Evolutionary conservation across 148 eudicot genomes (phyloP).

Genomic region (Vaccinium corymbosum): DNA sequence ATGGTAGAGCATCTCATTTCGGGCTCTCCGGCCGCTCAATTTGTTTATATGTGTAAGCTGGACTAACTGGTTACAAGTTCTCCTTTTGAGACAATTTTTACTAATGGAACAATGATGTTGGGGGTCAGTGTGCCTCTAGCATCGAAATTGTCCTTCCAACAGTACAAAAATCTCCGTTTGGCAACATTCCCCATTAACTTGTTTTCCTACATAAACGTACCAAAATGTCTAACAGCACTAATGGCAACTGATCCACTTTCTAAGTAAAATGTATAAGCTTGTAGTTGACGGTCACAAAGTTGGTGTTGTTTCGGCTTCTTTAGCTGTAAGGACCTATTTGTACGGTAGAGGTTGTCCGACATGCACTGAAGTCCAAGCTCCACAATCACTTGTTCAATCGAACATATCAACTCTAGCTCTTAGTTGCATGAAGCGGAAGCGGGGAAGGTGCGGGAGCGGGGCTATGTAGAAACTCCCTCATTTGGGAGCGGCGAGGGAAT

Average conservation of each 20-base stretch:
- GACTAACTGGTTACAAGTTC: neutral
- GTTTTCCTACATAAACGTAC: neutral
- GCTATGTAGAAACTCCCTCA: too few species aligned
- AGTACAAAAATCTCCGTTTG: neutral
- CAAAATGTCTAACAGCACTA: neutral
- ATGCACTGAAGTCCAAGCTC: too few species aligned
- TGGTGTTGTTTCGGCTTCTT: too few species aligned
- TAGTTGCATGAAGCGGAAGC: too few species aligned
- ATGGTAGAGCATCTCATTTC: neutral
- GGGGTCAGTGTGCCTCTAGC: neutral
- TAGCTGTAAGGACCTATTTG: too few species aligned
- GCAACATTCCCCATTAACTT: neutral
- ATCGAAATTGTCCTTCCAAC: neutral
- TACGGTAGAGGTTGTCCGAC: too few species aligned
- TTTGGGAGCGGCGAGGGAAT: too few species aligned
- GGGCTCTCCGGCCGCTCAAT: neutral
- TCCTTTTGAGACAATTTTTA: neutral
- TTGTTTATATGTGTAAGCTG: neutral
- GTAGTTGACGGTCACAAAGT: too few species aligned
- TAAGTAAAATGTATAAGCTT: too few species aligned
- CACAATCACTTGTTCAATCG: too few species aligned
- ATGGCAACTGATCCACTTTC: conserved; percentile 27
- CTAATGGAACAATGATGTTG: neutral
- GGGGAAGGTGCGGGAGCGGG: too few species aligned
- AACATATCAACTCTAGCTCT: neutral